Conservation (phyloP, 352 stramenopile species). For the Pythium rishiriense region DNA sequence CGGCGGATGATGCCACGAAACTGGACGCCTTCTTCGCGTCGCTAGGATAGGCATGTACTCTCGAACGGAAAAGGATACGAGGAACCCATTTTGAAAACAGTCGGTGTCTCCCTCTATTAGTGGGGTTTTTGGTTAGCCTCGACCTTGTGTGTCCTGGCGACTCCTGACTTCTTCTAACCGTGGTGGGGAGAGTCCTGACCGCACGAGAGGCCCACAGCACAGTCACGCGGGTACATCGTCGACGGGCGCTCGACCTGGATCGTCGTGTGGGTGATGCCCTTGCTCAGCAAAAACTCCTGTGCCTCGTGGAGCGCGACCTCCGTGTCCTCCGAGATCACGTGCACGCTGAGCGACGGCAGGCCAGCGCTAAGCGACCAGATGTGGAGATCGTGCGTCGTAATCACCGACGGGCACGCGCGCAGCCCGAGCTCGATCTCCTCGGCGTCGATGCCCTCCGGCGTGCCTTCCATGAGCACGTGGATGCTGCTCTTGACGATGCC, state of each 20-base stretch:
- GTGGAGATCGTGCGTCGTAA: conserved; percentile 96
- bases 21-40: conserved; percentile 80
- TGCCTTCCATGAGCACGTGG: conserved; percentile 96
- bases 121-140: not conserved
- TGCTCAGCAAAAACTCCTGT: conserved; percentile 71
- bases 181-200: conserved; percentile 74
- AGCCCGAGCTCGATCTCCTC: conserved; percentile 87
- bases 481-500: conserved; percentile 91
- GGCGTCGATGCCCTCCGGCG: conserved; percentile 89
- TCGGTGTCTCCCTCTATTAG: not conserved
- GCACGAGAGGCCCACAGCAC: conserved; percentile 62
- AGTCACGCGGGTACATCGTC: conserved; percentile 75
- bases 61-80: not conserved
- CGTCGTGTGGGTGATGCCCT: conserved; percentile 87
- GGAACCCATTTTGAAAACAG: not conserved
- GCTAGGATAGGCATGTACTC: conserved; percentile 17
- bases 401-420: conserved; percentile 75
- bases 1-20: conserved; percentile 65
- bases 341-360: conserved; percentile 90
- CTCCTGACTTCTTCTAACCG: conserved; percentile 11
- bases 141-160: no score
- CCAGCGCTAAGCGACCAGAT: conserved; percentile 97
- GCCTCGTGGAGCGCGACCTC: conserved; percentile 66
- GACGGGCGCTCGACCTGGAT: conserved; percentile 84
- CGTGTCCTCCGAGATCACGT: conserved; percentile 80